Conservation (phyloP, 805 yeast genomes). For the Kockiozyma suomiensis region DNA sequence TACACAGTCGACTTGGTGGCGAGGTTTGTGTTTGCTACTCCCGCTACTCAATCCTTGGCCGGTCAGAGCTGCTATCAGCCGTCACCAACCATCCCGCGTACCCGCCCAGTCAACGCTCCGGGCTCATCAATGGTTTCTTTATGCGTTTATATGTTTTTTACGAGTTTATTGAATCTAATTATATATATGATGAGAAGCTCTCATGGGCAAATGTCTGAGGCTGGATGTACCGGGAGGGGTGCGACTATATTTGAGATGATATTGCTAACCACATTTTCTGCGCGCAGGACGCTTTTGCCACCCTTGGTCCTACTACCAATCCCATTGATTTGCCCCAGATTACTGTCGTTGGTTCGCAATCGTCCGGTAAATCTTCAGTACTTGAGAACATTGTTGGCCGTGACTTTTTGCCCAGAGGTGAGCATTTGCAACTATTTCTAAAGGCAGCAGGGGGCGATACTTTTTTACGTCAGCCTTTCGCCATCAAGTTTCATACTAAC, state of each 20-base stretch:
- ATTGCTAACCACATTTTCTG: neutral
- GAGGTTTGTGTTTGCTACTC: too few species aligned
- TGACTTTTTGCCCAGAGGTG: conserved; percentile 87
- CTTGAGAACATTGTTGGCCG: conserved; percentile 89
- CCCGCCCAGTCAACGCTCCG: neutral
- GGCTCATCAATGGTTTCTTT: neutral
- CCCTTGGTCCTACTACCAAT: conserved; percentile 90
- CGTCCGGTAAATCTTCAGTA: conserved; percentile 86
- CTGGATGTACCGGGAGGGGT: neutral
- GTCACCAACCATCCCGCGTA: neutral
- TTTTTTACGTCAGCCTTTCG: neutral
- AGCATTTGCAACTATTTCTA: neutral
- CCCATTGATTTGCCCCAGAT: conserved; percentile 92
- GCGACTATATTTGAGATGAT: too few species aligned
- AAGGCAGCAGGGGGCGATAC: neutral
- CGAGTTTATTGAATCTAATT: neutral
- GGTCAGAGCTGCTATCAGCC: neutral
- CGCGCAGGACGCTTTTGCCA: conserved; percentile 90
- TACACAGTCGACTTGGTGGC: too few species aligned
- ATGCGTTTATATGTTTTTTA: neutral
- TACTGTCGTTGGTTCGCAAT: conserved; percentile 93
- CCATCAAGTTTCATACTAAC: neutral
- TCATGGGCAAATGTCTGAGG: neutral
- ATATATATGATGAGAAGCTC: neutral
- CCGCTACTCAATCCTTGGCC: neutral